Evolutionary conservation across 202 grass and related monocot species (phyloP).

Genomic region (Zizania palustris): DNA sequence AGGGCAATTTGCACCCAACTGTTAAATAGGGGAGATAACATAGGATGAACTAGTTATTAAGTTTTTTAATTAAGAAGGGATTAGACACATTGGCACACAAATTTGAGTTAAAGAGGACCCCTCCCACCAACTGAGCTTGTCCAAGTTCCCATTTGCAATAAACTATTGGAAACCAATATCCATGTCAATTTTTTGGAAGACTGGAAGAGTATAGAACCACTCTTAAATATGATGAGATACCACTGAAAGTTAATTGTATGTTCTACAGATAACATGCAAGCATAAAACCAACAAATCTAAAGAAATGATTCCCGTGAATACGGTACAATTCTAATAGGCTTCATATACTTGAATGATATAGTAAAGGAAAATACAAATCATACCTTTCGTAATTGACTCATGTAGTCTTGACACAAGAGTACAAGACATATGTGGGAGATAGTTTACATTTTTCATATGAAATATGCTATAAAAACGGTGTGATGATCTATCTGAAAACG

Average conservation of each 20-base stretch:
- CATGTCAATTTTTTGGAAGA: constrained; percentile 18
- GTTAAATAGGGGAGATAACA: not conserved
- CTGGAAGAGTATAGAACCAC: not conserved
- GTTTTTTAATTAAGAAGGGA: not conserved
- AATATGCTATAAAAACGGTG: constrained; percentile 38
- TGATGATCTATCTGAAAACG: constrained; percentile 42
- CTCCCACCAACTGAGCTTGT: not conserved
- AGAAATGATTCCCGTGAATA: not conserved
- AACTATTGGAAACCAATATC: constrained; percentile 12
- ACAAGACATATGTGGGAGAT: constrained; percentile 21
- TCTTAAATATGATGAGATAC: constrained; percentile 1
- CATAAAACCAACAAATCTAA: not conserved
- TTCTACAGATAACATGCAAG: constrained; percentile 30
- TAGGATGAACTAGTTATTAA: not conserved
- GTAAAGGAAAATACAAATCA: constrained; percentile 21
- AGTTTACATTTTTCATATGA: constrained; percentile 28
- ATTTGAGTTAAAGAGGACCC: not conserved
- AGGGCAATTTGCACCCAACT: constrained; percentile 4
- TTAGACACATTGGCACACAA: not conserved
- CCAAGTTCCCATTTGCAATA: not conserved
- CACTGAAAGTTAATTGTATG: constrained; percentile 3
- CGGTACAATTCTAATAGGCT: not conserved
- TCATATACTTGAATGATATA: constrained; percentile 5
- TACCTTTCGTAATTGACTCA: constrained; percentile 33
- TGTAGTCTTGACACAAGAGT: constrained; percentile 24